phyloP scores from a whole-genome alignment of 768 basidiomycete species.

The Tephrocybe sp. region DNA sequence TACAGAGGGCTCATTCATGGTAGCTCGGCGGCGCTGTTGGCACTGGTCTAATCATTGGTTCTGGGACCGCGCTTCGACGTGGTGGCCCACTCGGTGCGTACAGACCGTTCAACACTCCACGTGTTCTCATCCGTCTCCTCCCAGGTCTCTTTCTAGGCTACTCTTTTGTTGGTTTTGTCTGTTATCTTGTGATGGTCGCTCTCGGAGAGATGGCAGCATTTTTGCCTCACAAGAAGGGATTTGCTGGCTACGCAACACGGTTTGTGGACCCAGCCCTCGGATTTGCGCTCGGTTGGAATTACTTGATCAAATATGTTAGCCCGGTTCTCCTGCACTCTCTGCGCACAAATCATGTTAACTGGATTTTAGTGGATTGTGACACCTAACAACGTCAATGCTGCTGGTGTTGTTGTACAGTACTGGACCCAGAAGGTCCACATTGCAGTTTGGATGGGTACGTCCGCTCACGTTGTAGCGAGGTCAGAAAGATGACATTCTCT shows the following conservation, averaged over 20 bases:
- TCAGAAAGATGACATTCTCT: not conserved
- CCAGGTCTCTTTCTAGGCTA: slow-evolving; percentile 35
- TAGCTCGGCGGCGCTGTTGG: slow-evolving; percentile 52
- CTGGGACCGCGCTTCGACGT: slow-evolving; percentile 55
- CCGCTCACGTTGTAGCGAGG: not conserved
- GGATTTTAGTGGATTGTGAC: slow-evolving; percentile 53
- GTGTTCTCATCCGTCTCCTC: slow-evolving; percentile 1
- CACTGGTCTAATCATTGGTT: slow-evolving; percentile 57
- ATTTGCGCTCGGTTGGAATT: slow-evolving; percentile 68
- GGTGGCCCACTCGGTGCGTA: slow-evolving; percentile 52
- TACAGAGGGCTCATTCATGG: not conserved
- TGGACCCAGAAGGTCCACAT: slow-evolving; percentile 47
- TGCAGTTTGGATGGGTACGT: slow-evolving; percentile 58
- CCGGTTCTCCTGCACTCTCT: not conserved
- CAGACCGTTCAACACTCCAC: not conserved
- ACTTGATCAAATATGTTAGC: slow-evolving; percentile 55
- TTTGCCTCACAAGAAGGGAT: slow-evolving; percentile 61
- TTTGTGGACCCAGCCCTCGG: slow-evolving; percentile 70
- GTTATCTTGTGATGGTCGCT: slow-evolving; percentile 59
- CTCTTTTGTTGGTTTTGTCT: slow-evolving; percentile 53
- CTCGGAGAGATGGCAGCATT: slow-evolving; percentile 53
- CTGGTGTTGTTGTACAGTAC: slow-evolving; percentile 51
- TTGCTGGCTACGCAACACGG: slow-evolving; percentile 60
- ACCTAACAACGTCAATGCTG: slow-evolving; percentile 65
- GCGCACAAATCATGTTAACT: not conserved